A percentile compares a stretch with the other conserved stretches of the same genome.
Conservation (phyloP, 1,139 yeast species). For the Candida pseudocylindracea region DNA sequence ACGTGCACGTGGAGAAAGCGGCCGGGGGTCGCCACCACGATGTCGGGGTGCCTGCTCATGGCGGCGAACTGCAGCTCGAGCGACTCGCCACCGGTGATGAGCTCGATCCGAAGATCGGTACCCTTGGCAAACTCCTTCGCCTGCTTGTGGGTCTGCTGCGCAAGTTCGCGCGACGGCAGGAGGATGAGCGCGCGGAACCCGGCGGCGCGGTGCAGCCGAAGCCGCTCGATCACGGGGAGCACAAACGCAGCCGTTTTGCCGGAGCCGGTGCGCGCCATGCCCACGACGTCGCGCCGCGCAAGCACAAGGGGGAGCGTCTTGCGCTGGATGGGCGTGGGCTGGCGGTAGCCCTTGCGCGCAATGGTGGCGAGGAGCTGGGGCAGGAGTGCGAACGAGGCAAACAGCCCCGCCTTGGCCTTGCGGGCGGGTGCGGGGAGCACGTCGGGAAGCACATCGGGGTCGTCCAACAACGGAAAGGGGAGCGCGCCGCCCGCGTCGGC, state of each 20-base stretch:
- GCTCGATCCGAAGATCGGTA: slow-evolving; percentile 57
- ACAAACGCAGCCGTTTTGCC: slow-evolving; percentile 98
- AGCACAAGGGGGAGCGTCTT: slow-evolving; percentile 81
- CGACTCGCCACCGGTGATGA: slow-evolving; percentile 93
- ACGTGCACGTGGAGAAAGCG: slow-evolving; percentile 87
- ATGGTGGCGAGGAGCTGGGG: slow-evolving; percentile 50
- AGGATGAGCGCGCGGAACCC: slow-evolving; percentile 79
- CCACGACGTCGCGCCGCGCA: slow-evolving; percentile 85
- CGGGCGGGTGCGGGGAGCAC: slow-evolving; percentile 10
- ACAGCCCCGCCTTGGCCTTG: slow-evolving; percentile 62
- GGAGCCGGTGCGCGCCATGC: slow-evolving; percentile 98
- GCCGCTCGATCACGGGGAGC: slow-evolving; percentile 74
- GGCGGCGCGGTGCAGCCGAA: slow-evolving; percentile 65
- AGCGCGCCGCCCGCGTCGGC: too few relatives aligned
- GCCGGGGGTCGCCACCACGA: slow-evolving; percentile 94
- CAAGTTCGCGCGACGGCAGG: slow-evolving; percentile 90
- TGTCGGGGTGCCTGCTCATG: slow-evolving; percentile 90
- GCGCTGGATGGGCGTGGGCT: slow-evolving; percentile 95
- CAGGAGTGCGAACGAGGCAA: slow-evolving; percentile 79
- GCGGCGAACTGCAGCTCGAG: slow-evolving; percentile 85
- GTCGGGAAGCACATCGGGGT: too few relatives aligned
- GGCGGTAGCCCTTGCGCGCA: slow-evolving; percentile 68
- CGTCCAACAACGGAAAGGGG: too few relatives aligned
- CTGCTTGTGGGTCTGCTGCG: slow-evolving; percentile 75
- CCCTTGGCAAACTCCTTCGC: slow-evolving; percentile 76